A percentile compares a stretch with the other conserved stretches of the same genome.
Conservation (phyloP, 108 stramenopile species). For the Poteriospumella lacustris region DNA sequence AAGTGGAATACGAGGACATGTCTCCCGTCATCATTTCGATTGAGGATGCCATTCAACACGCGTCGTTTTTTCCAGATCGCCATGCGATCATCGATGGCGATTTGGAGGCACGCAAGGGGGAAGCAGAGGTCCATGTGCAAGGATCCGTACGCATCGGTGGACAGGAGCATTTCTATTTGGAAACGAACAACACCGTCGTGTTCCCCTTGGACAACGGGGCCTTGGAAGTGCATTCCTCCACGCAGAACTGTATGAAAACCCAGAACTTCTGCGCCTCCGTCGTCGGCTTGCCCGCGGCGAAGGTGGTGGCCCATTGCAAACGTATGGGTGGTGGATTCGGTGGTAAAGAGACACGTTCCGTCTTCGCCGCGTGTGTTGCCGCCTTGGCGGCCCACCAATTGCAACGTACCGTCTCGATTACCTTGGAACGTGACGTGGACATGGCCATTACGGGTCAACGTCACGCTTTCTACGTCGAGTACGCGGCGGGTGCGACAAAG, state of each 20-base stretch:
- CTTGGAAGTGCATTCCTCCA: constrained; percentile 75
- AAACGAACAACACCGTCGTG: constrained; percentile 77
- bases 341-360: constrained; percentile 81
- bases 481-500: constrained; percentile 67
- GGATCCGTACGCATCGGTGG: constrained; percentile 71
- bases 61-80: constrained; percentile 45
- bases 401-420: constrained; percentile 71
- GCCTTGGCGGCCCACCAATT: constrained; percentile 77
- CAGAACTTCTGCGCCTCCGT: constrained; percentile 56
- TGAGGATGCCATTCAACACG: constrained; percentile 67
- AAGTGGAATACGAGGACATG: constrained; percentile 63
- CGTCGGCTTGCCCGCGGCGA: constrained; percentile 71
- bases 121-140: constrained; percentile 53
- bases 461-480: constrained; percentile 69
- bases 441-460: constrained; percentile 77
- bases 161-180: constrained; percentile 91
- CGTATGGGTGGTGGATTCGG: constrained; percentile 93
- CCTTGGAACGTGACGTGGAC: constrained; percentile 80
- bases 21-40: constrained; percentile 35
- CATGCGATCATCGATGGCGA: constrained; percentile 70
- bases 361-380: constrained; percentile 73
- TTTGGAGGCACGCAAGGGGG: constrained; percentile 50
- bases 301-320: constrained; percentile 80
- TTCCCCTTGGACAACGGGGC: constrained; percentile 72
- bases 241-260: constrained; percentile 81